These are phyloP conservation scores for Rheum nobile DNA, from an alignment of 148 eudicot genomes.

Conservation along the genomic window DNA sequence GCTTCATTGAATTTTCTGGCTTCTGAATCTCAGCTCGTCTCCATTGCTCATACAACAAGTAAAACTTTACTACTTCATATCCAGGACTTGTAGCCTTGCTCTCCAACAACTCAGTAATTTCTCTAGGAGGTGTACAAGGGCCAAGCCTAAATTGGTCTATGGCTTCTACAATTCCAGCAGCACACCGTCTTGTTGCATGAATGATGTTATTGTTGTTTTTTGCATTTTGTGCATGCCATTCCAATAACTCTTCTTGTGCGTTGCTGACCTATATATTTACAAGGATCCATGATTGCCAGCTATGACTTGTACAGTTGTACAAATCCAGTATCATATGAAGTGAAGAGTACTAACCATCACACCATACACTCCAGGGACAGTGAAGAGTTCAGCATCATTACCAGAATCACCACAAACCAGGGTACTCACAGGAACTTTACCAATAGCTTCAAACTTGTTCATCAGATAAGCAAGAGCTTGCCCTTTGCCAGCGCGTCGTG, in stretches of 20 bases:
- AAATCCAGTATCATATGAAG: neutral
- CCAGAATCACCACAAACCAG: constrained; percentile 57
- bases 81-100: constrained; percentile 22
- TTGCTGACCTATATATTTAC: constrained; percentile 33
- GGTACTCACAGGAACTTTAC: constrained; percentile 29
- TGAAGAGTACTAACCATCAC: constrained; percentile 34
- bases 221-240: constrained; percentile 44
- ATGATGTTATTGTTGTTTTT: constrained; percentile 25
- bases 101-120: constrained; percentile 17
- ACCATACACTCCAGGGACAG: constrained; percentile 41
- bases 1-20: constrained; percentile 21
- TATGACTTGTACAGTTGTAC: neutral
- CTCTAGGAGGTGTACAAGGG: constrained; percentile 32
- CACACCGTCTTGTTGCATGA: constrained; percentile 45
- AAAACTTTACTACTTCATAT: constrained; percentile 35
- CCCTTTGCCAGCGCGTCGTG: constrained; percentile 54
- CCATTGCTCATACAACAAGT: constrained; percentile 42
- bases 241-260: constrained; percentile 45
- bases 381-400: constrained; percentile 46
- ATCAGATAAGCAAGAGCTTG: constrained; percentile 40
- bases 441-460: constrained; percentile 24
- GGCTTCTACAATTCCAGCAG: constrained; percentile 41
- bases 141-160: constrained; percentile 43
- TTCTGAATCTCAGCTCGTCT: constrained; percentile 32
- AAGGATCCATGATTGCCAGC: neutral